Evolutionary conservation across 2,329 filamentous ascomycete species (phyloP).

Genomic region (Hirsutella thompsonii): DNA sequence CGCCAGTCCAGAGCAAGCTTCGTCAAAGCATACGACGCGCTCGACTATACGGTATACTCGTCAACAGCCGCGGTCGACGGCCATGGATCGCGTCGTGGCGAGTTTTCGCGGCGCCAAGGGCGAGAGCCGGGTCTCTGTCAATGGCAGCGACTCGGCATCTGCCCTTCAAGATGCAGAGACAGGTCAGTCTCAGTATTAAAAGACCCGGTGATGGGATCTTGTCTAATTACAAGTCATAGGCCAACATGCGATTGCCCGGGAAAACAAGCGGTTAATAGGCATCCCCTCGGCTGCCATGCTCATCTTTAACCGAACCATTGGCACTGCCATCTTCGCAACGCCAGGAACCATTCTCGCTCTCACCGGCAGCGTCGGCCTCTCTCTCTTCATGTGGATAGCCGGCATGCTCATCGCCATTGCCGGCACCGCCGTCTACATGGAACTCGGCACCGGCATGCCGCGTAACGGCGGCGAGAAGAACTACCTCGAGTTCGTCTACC

Average conservation of each 20-base stretch:
- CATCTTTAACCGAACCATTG: slow-evolving; percentile 54
- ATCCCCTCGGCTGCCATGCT: slow-evolving; percentile 41
- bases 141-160: slow-evolving; percentile 3
- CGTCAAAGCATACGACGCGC: too few species aligned
- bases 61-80: neutral
- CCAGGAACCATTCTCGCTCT: slow-evolving; percentile 43
- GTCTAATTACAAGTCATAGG: slow-evolving; percentile 7
- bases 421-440: slow-evolving; percentile 52
- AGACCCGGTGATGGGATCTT: too few species aligned
- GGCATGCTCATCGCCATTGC: slow-evolving; percentile 49
- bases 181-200: too few species aligned
- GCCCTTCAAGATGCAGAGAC: slow-evolving; percentile 1
- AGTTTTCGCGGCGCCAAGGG: slow-evolving; percentile 1
- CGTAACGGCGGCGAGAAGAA: slow-evolving; percentile 55
- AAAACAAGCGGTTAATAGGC: slow-evolving; percentile 42
- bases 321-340: slow-evolving; percentile 55
- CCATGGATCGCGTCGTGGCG: slow-evolving; percentile 2
- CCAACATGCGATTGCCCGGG: slow-evolving; percentile 24
- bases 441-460: slow-evolving; percentile 53
- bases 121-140: slow-evolving; percentile 3
- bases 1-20: neutral
- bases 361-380: slow-evolving; percentile 47
- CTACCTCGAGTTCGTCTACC: slow-evolving; percentile 53
- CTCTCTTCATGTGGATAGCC: slow-evolving; percentile 49
- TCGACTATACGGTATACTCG: neutral